A percentile compares a stretch with the other conserved stretches of the same genome.
Evolutionary conservation across 2,329 filamentous ascomycete genomes (phyloP).

Genomic region (Neocucurbitaria cava): DNA sequence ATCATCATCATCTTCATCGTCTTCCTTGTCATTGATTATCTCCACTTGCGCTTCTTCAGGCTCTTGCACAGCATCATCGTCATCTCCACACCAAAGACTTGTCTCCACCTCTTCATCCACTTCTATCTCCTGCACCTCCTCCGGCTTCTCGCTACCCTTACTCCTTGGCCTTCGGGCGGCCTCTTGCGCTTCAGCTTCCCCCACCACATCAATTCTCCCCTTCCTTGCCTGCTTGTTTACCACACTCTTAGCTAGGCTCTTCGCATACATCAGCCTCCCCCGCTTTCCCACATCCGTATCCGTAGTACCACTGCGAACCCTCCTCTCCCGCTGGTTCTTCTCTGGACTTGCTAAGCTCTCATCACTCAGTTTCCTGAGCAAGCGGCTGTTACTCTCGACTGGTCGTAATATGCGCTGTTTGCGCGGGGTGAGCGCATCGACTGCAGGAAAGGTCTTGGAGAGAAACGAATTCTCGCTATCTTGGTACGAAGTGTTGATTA

Average conservation of each 20-base stretch:
- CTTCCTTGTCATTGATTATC: constrained; percentile 15
- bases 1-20: constrained; percentile 39
- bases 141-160: constrained; percentile 8
- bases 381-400: constrained; percentile 39
- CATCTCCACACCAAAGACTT: constrained; percentile 41
- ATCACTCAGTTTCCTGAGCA: constrained; percentile 36
- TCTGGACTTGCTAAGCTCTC: constrained; percentile 41
- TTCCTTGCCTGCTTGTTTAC: constrained; percentile 27
- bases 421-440: constrained; percentile 26
- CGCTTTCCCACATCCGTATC: constrained; percentile 25
- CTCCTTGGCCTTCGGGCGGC: constrained; percentile 3
- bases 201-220: constrained; percentile 21
- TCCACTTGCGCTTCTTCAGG: constrained; percentile 3
- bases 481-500: constrained; percentile 14
- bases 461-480: constrained; percentile 31
- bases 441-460: constrained; percentile 22
- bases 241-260: constrained; percentile 36
- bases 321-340: constrained; percentile 26
- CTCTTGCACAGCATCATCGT: constrained; percentile 17
- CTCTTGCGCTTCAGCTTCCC: constrained; percentile 21
- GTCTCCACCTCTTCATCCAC: constrained; percentile 35
- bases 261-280: constrained; percentile 32
- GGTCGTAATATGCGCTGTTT: constrained; percentile 44
- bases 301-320: constrained; percentile 18
- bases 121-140: constrained; percentile 16